These are phyloP conservation scores for Penicillium silybi DNA, from an alignment of 495 filamentous ascomycete species.

Conservation along the genomic window DNA sequence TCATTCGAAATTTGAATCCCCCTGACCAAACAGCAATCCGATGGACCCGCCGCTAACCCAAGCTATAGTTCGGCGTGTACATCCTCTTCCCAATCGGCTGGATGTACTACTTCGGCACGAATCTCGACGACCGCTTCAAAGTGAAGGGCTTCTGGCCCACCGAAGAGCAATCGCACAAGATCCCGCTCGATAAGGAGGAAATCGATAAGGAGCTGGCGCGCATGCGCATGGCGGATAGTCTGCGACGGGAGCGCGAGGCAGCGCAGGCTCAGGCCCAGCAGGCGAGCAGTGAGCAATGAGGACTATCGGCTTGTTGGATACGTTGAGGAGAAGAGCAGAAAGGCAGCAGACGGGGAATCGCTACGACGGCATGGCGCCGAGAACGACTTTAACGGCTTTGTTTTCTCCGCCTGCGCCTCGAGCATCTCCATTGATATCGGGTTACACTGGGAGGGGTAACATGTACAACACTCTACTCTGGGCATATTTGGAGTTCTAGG, in stretches of 20 bases:
- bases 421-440: not conserved
- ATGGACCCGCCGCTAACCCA: not conserved
- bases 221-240: conserved; percentile 51
- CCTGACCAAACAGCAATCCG: not conserved
- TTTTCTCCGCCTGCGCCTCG: not conserved
- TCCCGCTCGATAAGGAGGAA: conserved; percentile 86
- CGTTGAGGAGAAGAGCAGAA: not conserved
- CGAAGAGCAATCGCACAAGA: conserved; percentile 76
- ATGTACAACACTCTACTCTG: conserved; percentile 41
- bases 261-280: conserved; percentile 43
- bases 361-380: not conserved
- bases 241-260: conserved; percentile 44
- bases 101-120: conserved; percentile 99
- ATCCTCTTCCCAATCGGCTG: conserved; percentile 97
- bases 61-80: conserved; percentile 85
- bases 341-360: not conserved
- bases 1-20: not conserved
- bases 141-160: conserved; percentile 94
- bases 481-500: conserved; percentile 31
- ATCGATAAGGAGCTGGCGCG: conserved; percentile 72
- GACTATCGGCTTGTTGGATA: not conserved
- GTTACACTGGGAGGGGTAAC: conserved; percentile 21
- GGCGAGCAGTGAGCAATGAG: conserved; percentile 8
- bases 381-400: not conserved
- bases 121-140: conserved; percentile 86